phyloP scores from a whole-genome alignment of 306 rosid genomes.

The Ammopiptanthus mongolicus region DNA sequence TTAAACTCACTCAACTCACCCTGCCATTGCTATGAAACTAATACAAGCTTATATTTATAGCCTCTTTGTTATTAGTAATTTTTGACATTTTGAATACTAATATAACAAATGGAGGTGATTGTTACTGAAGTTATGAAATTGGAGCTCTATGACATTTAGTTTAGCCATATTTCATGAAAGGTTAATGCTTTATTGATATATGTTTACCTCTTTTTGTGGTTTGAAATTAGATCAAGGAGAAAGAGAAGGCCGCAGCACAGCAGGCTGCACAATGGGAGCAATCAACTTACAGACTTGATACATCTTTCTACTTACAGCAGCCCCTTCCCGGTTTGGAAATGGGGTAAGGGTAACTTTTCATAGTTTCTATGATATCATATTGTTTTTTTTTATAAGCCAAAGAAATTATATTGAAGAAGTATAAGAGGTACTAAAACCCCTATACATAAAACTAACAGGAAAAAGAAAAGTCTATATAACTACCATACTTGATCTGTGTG shows the following conservation, averaged over 20 bases:
- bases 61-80: background rate
- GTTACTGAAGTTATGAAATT: background rate
- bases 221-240: conserved; percentile 72
- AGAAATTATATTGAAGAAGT: too few species aligned
- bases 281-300: conserved; percentile 38
- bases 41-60: background rate
- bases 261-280: conserved; percentile 53
- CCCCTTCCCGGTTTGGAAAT: conserved; percentile 59
- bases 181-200: background rate
- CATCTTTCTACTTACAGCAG: conserved; percentile 41
- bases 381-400: too few species aligned
- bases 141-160: background rate
- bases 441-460: too few species aligned
- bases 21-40: background rate
- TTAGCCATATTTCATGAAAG: background rate
- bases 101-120: background rate
- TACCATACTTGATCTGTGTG: too few species aligned
- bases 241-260: conserved; percentile 40
- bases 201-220: background rate
- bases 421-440: too few species aligned
- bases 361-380: background rate
- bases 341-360: conserved; percentile 42
- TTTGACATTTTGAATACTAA: background rate
- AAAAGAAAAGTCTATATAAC: too few species aligned
- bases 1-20: background rate